Percentiles rank a stretch among this genome's conserved stretches.
These are phyloP conservation scores for Diplocarpon rosae DNA, from an alignment of 2,329 filamentous ascomycete species.

Conservation along the genomic window DNA sequence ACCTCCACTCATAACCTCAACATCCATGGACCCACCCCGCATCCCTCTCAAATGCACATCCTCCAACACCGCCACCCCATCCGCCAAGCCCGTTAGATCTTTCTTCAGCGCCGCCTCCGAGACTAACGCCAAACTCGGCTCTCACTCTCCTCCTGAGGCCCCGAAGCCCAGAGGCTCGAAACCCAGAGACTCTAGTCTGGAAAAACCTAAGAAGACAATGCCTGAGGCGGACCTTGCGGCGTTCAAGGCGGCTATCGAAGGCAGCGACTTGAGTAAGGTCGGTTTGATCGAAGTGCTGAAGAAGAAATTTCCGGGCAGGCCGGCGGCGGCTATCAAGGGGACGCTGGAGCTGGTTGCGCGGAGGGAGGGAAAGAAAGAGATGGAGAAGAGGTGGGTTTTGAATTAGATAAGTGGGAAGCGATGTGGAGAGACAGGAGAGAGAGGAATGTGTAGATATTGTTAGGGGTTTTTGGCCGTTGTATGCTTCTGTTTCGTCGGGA, in stretches of 20 bases:
- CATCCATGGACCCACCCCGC: slow-evolving; percentile 28
- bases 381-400: slow-evolving; percentile 22
- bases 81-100: slow-evolving; percentile 1
- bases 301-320: slow-evolving; percentile 59
- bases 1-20: slow-evolving; percentile 6
- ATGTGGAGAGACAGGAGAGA: not conserved
- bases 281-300: slow-evolving; percentile 67
- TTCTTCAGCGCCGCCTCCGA: not conserved
- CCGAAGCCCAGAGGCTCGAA: not conserved
- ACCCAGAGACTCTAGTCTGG: slow-evolving; percentile 5
- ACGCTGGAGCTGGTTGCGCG: slow-evolving; percentile 57
- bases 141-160: not conserved
- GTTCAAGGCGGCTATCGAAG: slow-evolving; percentile 61
- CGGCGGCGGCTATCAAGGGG: slow-evolving; percentile 59
- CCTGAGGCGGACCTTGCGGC: slow-evolving; percentile 19
- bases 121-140: not conserved
- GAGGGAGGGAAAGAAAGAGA: slow-evolving; percentile 38
- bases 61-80: slow-evolving; percentile 8
- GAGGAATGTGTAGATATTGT: too few species aligned
- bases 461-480: too few species aligned
- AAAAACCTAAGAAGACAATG: slow-evolving; percentile 21
- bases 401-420: not conserved
- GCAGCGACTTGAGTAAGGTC: slow-evolving; percentile 60
- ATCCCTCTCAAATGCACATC: slow-evolving; percentile 25
- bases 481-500: too few species aligned